These are phyloP conservation scores for Crepidotus variabilis DNA, from an alignment of 768 basidiomycete species.

Conservation along the genomic window DNA sequence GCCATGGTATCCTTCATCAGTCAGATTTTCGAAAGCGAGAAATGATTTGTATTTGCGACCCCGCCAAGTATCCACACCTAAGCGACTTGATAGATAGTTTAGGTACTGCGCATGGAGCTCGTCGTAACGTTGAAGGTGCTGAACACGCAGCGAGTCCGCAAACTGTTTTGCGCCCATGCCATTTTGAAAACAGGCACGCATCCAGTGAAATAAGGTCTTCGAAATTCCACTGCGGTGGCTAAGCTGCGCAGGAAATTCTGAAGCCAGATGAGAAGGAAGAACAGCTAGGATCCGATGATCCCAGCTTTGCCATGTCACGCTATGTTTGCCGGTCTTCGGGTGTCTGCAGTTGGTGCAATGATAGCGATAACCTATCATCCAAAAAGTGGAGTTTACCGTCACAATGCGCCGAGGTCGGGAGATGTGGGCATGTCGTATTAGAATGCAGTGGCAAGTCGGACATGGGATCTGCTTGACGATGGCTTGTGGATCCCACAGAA, in stretches of 20 bases:
- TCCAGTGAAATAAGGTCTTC: constrained; percentile 9
- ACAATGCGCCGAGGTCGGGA: not conserved
- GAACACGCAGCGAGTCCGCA: constrained; percentile 8
- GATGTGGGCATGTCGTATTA: not conserved
- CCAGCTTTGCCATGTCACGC: constrained; percentile 3
- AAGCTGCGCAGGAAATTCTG: constrained; percentile 16
- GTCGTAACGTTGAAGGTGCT: not conserved
- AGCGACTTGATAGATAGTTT: not conserved
- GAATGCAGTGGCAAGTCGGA: not conserved
- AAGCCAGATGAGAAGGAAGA: constrained; percentile 1
- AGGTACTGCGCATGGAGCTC: not conserved
- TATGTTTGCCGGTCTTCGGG: not conserved
- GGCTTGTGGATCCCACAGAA: not conserved
- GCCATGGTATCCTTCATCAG: constrained; percentile 13
- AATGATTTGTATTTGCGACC: constrained; percentile 12
- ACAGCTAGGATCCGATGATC: not conserved
- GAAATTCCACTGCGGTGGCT: constrained; percentile 18
- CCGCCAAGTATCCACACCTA: not conserved
- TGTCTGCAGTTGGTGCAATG: not conserved
- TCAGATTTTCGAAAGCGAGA: constrained; percentile 15
- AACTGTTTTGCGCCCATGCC: constrained; percentile 23
- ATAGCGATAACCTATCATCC: not conserved
- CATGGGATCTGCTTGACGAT: not conserved
- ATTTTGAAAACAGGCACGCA: constrained; percentile 16
- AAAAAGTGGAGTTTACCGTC: not conserved